Conservation (phyloP, 2,329 filamentous ascomycete genomes). For the Ascomycota sp. region DNA sequence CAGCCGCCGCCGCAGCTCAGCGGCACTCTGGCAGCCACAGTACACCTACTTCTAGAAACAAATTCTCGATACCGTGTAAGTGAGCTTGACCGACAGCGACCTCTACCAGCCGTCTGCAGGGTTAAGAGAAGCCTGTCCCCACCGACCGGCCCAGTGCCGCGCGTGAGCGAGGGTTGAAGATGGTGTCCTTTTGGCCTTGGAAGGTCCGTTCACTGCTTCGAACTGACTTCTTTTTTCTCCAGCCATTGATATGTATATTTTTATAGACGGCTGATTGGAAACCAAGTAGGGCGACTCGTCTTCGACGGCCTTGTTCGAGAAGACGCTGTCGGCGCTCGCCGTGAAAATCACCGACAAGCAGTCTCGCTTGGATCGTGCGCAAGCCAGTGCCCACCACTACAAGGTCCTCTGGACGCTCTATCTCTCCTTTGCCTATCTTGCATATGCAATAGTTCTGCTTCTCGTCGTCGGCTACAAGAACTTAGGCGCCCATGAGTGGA, state of each 20-base stretch:
- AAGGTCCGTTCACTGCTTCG: conserved; percentile 2
- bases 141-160: not conserved
- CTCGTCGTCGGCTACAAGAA: conserved; percentile 71
- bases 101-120: too few species aligned
- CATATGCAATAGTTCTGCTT: conserved; percentile 62
- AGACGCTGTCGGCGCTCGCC: conserved; percentile 63
- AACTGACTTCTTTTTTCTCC: not conserved
- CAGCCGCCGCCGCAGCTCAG: too few species aligned
- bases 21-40: too few species aligned
- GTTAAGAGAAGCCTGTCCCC: too few species aligned
- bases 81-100: too few species aligned
- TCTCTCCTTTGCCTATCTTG: conserved; percentile 71
- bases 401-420: conserved; percentile 84
- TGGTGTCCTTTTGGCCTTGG: conserved; percentile 7
- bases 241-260: too few species aligned
- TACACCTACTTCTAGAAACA: too few species aligned
- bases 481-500: conserved; percentile 60
- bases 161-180: not conserved
- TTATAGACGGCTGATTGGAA: not conserved
- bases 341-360: conserved; percentile 62
- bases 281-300: conserved; percentile 45
- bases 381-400: conserved; percentile 53
- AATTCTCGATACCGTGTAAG: too few species aligned
- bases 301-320: conserved; percentile 85
- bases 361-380: conserved; percentile 50